Conservation (phyloP, 2,329 filamentous ascomycete species). For the Fusarium longipes region DNA sequence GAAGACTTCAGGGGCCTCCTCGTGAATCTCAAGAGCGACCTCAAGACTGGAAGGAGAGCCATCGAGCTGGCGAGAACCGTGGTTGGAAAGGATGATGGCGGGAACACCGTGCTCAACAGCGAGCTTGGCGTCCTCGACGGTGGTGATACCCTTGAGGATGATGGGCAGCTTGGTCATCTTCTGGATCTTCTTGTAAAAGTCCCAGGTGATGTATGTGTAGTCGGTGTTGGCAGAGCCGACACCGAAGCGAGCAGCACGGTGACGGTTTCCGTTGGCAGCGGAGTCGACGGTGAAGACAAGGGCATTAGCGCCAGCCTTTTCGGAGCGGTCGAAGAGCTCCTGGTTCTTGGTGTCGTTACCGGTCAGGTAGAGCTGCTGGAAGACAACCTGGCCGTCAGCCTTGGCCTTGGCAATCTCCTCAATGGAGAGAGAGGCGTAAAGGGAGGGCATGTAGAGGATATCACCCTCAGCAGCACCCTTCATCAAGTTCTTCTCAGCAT, state of each 20-base stretch:
- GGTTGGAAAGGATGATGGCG: conserved; percentile 57
- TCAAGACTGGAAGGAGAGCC: conserved; percentile 53
- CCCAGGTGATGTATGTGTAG: conserved; percentile 50
- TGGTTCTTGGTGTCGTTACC: conserved; percentile 51
- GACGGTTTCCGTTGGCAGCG: conserved; percentile 54
- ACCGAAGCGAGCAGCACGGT: conserved; percentile 54
- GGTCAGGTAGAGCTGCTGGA: conserved; percentile 51
- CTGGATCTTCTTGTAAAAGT: conserved; percentile 52
- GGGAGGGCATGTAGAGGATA: conserved; percentile 62
- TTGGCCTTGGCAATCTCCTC: conserved; percentile 54
- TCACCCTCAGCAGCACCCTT: conserved; percentile 60
- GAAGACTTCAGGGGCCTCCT: conserved; percentile 53
- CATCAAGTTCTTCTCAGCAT: conserved; percentile 62
- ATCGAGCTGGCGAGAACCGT: conserved; percentile 58
- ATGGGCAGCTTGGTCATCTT: conserved; percentile 53
- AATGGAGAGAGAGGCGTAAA: conserved; percentile 50
- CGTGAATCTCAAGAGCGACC: conserved; percentile 54
- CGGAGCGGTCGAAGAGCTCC: conserved; percentile 47
- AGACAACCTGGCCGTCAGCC: conserved; percentile 52
- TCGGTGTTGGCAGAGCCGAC: conserved; percentile 52
- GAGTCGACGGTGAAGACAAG: conserved; percentile 56
- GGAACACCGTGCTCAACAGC: conserved; percentile 49
- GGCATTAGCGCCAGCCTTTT: conserved; percentile 51
- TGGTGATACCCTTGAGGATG: conserved; percentile 56
- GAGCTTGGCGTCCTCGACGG: conserved; percentile 51